Evolutionary conservation across 2,329 filamentous ascomycete genomes (phyloP), one percentile per base, ranked within the genome.

Genomic region (Botrytis tulipae): DNA sequence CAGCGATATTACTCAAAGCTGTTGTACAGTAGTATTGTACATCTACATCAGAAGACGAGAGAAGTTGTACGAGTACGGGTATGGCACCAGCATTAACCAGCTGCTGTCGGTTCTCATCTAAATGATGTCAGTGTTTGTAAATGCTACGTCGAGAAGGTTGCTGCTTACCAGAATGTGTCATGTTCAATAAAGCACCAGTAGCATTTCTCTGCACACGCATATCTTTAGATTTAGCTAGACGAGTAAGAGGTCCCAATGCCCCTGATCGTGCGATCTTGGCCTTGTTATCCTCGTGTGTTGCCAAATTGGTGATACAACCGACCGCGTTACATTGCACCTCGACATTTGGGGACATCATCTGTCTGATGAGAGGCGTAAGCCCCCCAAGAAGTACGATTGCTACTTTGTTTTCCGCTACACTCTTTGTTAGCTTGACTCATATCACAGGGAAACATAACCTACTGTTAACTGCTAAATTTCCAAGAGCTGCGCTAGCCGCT

Each of bases 21-120:
- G 96, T 99, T 29, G 96, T 99, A 85, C 96, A 99, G 84, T 99
- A 99, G 84, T 99, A 99, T 84, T 99, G 96, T 46, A 99, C 96
- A 81, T 99, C 96, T 77, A 98, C 95, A 80, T 99, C 96, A 74
- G 92, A 86, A 40, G 96, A 98, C 14, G 93, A 94, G 63, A 99
- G 90, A 37, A 99, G 90, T 81, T 98, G 94, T 59, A 99, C 96
- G 40, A 99, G 90, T 14, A 99, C 95, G 8, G 96, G 96, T 77
- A 99, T 98, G n/a, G 96, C 96, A 76, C 95, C 95, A 63, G 96
- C 96, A 78, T 97, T 97, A 77, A 99, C 96, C 42, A 99, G 91
- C 83, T 99, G 95, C 83, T 98, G 94, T 78, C 96, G 91, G 83
- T 99, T 99, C 83, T 99, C 96, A 82, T 98, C 96, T 96, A 82